Percentiles rank a stretch among this genome's conserved stretches.
These are phyloP conservation scores for Luffa aegyptiaca DNA, from an alignment of 306 rosid genomes.

Conservation along the genomic window DNA sequence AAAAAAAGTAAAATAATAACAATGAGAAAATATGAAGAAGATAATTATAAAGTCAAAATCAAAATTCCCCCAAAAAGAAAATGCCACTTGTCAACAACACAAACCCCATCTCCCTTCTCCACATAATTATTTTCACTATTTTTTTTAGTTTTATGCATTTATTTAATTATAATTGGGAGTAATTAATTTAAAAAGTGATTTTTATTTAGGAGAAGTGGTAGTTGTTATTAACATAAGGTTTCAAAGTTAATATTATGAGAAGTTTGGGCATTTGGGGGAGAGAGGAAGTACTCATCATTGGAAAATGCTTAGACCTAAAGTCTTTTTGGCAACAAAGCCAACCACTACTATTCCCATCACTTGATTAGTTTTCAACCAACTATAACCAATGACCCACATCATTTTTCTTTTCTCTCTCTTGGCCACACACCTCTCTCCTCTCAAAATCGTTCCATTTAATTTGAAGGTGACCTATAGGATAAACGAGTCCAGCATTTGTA, in stretches of 20 bases:
- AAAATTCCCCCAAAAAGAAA: background rate
- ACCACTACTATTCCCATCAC: background rate
- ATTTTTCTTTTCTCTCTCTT: background rate
- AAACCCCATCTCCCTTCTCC: background rate
- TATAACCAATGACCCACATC: background rate
- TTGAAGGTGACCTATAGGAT: background rate
- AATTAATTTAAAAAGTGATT: background rate
- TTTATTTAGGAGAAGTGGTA: background rate
- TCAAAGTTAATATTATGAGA: background rate
- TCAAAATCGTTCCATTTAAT: background rate
- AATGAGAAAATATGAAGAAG: background rate
- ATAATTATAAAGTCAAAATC: background rate
- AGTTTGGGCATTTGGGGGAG: background rate
- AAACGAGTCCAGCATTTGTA: background rate
- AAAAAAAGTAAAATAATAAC: background rate
- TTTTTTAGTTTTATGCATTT: background rate
- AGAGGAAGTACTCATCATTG: background rate
- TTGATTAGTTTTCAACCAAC: slow-evolving; percentile 2
- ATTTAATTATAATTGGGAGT: background rate
- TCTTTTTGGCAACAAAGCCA: background rate
- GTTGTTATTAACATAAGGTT: background rate
- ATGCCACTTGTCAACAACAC: background rate
- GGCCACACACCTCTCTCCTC: background rate
- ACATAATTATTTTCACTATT: background rate
- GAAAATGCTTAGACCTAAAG: background rate